Evolutionary conservation across 495 filamentous ascomycete species (phyloP).

Genomic region (Pyrenula massariospora): DNA sequence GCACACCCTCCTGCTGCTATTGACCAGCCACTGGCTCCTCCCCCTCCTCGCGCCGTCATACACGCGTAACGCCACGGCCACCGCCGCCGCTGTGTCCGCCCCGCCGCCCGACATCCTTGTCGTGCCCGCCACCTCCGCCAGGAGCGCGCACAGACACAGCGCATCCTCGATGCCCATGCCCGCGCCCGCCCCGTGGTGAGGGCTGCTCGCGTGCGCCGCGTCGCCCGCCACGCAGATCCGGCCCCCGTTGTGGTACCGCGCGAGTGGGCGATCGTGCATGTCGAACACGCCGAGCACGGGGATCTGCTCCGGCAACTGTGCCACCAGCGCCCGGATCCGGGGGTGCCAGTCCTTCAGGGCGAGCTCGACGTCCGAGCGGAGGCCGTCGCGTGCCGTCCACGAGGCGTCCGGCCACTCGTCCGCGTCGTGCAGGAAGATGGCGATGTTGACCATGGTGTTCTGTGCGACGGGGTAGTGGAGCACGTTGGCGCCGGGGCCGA

Average conservation of each 20-base stretch:
- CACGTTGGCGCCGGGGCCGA: slow-evolving; percentile 30
- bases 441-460: slow-evolving; percentile 30
- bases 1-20: slow-evolving; percentile 20
- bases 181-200: slow-evolving; percentile 42
- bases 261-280: slow-evolving; percentile 27
- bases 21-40: slow-evolving; percentile 21
- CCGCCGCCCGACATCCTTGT: slow-evolving; percentile 14
- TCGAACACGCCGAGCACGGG: slow-evolving; percentile 49
- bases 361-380: slow-evolving; percentile 14
- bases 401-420: slow-evolving; percentile 22
- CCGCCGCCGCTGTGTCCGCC: slow-evolving; percentile 22
- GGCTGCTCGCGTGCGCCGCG: slow-evolving; percentile 28
- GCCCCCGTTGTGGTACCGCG: slow-evolving; percentile 25
- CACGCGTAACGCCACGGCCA: slow-evolving; percentile 31
- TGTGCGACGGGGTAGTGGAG: slow-evolving; percentile 31
- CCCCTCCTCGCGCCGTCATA: slow-evolving; percentile 18
- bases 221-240: slow-evolving; percentile 36
- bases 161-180: slow-evolving; percentile 55
- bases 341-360: slow-evolving; percentile 26
- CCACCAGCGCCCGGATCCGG: slow-evolving; percentile 21
- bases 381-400: slow-evolving; percentile 11
- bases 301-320: slow-evolving; percentile 28
- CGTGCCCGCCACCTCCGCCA: slow-evolving; percentile 20
- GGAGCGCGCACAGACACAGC: slow-evolving; percentile 40
- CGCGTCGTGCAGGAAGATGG: slow-evolving; percentile 28